Evolutionary conservation across 1,284 basidiomycete species (phyloP).

Genomic region (Sanghuangporus weigelae): DNA sequence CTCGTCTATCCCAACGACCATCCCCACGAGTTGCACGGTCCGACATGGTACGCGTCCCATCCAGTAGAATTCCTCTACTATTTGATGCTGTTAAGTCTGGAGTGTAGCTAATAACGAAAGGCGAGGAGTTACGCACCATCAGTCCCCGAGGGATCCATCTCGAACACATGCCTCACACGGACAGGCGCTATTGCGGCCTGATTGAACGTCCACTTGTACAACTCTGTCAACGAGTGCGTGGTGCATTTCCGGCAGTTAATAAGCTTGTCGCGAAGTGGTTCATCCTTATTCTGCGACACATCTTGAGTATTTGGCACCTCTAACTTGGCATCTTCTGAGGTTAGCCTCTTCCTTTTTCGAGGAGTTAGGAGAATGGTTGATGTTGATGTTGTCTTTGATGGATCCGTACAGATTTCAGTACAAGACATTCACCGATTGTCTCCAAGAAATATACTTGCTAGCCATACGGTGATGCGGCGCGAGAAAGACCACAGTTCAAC

Average conservation of each 20-base stretch:
- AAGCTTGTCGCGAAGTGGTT: neutral
- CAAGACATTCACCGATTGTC: neutral
- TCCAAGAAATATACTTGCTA: no score
- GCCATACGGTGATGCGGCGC: no score
- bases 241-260: neutral
- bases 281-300: neutral
- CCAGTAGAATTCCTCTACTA: slow-evolving; percentile 59
- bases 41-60: slow-evolving; percentile 67
- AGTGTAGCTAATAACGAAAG: neutral
- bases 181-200: slow-evolving; percentile 56
- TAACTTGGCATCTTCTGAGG: neutral
- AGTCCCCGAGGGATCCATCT: slow-evolving; percentile 42
- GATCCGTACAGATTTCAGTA: neutral
- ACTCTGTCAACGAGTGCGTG: slow-evolving; percentile 16
- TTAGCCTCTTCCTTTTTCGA: slow-evolving; percentile 6
- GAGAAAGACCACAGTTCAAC: no score
- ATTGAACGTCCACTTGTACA: slow-evolving; percentile 59
- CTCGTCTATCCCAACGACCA: slow-evolving; percentile 55
- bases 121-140: slow-evolving; percentile 27
- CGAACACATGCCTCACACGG: slow-evolving; percentile 52
- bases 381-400: neutral
- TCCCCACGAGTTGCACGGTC: slow-evolving; percentile 50
- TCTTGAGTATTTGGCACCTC: neutral
- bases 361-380: slow-evolving; percentile 6
- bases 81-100: slow-evolving; percentile 18